Conservation (phyloP, 164 flowering plant species). For the Akebia trifoliata region DNA sequence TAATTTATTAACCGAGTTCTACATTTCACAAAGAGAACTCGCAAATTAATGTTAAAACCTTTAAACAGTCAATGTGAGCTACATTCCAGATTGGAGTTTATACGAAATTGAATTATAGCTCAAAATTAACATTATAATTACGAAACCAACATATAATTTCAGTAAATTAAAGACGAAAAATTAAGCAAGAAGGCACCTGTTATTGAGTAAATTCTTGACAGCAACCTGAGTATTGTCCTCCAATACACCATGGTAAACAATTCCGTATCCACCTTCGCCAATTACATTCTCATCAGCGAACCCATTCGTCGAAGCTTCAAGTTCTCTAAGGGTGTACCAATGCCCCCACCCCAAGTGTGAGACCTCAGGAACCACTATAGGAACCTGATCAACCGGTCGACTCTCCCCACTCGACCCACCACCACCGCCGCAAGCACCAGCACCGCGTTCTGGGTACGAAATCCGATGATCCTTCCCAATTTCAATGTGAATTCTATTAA, state of each 20-base stretch:
- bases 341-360: constrained; percentile 86
- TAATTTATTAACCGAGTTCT: too few species aligned
- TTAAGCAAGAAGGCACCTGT: constrained; percentile 35
- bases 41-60: too few species aligned
- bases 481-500: constrained; percentile 43
- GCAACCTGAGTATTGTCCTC: constrained; percentile 46
- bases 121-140: too few species aligned
- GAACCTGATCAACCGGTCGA: constrained; percentile 29
- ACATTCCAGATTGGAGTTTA: too few species aligned
- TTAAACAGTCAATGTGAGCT: too few species aligned
- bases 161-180: neutral
- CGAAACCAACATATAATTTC: neutral
- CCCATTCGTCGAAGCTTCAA: constrained; percentile 52
- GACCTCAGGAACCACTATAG: constrained; percentile 46
- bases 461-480: constrained; percentile 47
- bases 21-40: too few species aligned
- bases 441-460: constrained; percentile 32
- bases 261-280: constrained; percentile 84
- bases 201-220: constrained; percentile 71
- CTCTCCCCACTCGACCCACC: constrained; percentile 39
- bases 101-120: too few species aligned
- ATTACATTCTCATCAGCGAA: constrained; percentile 57
- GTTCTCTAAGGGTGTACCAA: constrained; percentile 75
- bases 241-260: constrained; percentile 61
- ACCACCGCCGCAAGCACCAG: constrained; percentile 3